Evolutionary conservation across 345 rosid genomes (phyloP).

Genomic region (Eucalyptus marginata): DNA sequence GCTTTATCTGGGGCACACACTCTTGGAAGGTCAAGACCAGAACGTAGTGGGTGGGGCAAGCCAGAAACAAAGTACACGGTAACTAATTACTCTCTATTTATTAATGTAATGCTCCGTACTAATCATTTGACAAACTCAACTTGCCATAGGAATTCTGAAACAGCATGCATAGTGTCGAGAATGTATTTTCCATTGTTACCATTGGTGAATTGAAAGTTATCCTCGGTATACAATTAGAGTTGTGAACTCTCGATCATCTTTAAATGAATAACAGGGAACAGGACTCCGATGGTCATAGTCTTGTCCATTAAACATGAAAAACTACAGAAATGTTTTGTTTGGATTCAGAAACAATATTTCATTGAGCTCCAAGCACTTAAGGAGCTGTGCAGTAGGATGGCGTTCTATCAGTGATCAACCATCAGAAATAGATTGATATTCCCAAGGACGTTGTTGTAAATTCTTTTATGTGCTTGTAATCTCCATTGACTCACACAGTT

Average conservation of each 20-base stretch:
- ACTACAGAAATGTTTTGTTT: background rate
- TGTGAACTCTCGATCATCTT: background rate
- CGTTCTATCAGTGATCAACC: background rate
- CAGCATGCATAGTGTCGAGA: background rate
- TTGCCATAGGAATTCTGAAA: background rate
- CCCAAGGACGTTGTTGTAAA: background rate
- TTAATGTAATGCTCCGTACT: background rate
- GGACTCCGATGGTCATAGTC: background rate
- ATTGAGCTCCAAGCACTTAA: background rate
- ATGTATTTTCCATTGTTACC: background rate
- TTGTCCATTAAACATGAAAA: background rate
- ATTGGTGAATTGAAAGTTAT: background rate
- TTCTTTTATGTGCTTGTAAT: background rate
- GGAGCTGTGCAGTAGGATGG: background rate
- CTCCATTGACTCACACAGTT: background rate
- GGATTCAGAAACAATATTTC: background rate
- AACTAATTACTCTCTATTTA: background rate
- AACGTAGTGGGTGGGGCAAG: constrained; percentile 96
- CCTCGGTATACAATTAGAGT: background rate
- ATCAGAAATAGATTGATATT: background rate
- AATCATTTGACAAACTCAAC: background rate
- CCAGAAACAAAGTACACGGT: constrained; percentile 96
- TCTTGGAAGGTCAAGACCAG: constrained; percentile 89
- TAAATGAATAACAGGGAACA: background rate
- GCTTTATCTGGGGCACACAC: constrained; percentile 98